A percentile compares a stretch with the other conserved stretches of the same genome.
phyloP scores from a whole-genome alignment of 2,329 filamentous ascomycete species.

The Hypoxylon sp. region DNA sequence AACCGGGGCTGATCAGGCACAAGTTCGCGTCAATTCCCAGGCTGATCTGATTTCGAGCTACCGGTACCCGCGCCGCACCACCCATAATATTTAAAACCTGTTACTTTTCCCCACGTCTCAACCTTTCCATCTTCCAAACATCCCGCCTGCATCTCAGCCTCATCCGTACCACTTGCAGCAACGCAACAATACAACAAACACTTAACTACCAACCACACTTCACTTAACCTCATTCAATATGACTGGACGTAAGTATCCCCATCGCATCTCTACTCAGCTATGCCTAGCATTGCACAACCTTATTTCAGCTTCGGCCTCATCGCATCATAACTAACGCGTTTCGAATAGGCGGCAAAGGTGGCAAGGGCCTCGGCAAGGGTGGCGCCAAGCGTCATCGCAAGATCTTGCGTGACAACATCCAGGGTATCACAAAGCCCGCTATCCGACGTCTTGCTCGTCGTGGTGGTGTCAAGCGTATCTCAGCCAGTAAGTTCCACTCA shows the following conservation, averaged over 20 bases:
- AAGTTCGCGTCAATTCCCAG: constrained; percentile 40
- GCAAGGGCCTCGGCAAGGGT: constrained; percentile 65
- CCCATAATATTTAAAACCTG: constrained; percentile 51
- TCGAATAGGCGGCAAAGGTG: constrained; percentile 57
- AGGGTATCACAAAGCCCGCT: constrained; percentile 98
- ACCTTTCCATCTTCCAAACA: constrained; percentile 36
- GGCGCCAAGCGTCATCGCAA: constrained; percentile 99
- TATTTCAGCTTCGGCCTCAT: constrained; percentile 32
- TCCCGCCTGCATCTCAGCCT: constrained; percentile 46
- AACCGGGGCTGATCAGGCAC: constrained; percentile 41
- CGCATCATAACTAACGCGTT: constrained; percentile 29
- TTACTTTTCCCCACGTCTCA: constrained; percentile 51
- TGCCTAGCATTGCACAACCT: constrained; percentile 5
- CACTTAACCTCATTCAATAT: constrained; percentile 49
- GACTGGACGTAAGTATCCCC: constrained; percentile 55
- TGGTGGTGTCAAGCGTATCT: constrained; percentile 99
- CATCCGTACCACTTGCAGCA: constrained; percentile 35
- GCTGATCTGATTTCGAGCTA: constrained; percentile 55
- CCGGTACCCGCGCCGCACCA: constrained; percentile 43
- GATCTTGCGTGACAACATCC: constrained; percentile 99
- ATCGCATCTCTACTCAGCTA: constrained; percentile 8
- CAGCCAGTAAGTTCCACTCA: constrained; percentile 78
- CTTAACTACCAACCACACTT: constrained; percentile 27
- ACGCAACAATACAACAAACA: constrained; percentile 27
- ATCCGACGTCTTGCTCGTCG: constrained; percentile 98